Conservation (phyloP, 352 stramenopile species). For the Thalassiosira delicatula region DNA sequence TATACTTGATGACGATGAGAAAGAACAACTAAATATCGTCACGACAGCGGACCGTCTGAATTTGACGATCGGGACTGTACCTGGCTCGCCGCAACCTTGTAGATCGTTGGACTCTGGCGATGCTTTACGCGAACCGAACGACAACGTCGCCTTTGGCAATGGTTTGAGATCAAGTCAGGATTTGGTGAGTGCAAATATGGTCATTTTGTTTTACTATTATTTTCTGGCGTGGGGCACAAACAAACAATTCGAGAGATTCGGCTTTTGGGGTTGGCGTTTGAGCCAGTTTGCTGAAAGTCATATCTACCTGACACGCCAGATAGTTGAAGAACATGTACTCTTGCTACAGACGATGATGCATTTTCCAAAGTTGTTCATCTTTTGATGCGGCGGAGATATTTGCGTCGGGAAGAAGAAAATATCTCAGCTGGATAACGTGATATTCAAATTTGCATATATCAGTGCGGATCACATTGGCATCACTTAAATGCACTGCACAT, state of each 20-base stretch:
- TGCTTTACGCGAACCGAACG: neutral
- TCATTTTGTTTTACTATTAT: slow-evolving; percentile 1
- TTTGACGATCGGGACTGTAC: no score
- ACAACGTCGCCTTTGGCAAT: neutral
- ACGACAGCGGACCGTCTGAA: slow-evolving; percentile 32
- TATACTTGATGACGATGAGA: neutral
- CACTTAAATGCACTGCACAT: neutral
- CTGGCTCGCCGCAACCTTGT: no score
- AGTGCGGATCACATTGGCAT: neutral
- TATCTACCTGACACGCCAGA: no score
- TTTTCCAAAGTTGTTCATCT: neutral
- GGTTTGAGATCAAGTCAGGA: slow-evolving; percentile 10
- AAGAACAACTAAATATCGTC: slow-evolving; percentile 33
- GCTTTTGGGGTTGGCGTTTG: neutral
- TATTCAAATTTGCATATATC: neutral
- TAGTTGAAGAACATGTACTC: no score
- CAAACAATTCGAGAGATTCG: no score
- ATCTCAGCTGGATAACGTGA: neutral
- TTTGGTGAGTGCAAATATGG: slow-evolving; percentile 23
- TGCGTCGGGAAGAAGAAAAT: neutral
- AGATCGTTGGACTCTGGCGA: no score
- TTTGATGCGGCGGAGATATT: neutral
- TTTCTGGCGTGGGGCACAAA: no score
- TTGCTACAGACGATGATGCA: neutral
- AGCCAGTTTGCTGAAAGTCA: neutral